A percentile compares a stretch with the other conserved stretches of the same genome.
Conservation (phyloP, 2,329 filamentous ascomycete genomes). For the Pseudogymnoascus sp. region DNA sequence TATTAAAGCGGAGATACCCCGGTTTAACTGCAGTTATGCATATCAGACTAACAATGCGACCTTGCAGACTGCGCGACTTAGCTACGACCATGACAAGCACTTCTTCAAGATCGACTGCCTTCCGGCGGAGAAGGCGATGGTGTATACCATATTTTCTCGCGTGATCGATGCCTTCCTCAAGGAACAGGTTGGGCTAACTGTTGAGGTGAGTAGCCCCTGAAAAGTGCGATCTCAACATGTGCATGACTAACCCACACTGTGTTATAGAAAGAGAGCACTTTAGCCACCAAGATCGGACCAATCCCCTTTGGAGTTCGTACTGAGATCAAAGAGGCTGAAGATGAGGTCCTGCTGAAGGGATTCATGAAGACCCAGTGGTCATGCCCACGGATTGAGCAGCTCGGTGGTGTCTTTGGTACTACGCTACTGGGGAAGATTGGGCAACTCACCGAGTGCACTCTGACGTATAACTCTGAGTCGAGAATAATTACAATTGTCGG, state of each 20-base stretch:
- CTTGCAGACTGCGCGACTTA: background rate
- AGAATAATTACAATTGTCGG: constrained; percentile 19
- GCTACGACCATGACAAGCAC: constrained; percentile 3
- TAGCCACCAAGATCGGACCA: background rate
- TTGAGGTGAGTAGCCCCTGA: background rate
- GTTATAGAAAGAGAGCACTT: background rate
- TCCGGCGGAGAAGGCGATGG: background rate
- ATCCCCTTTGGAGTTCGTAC: background rate
- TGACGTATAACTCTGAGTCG: constrained; percentile 16
- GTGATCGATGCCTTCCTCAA: background rate
- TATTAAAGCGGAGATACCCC: background rate
- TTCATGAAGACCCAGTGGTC: constrained; percentile 14
- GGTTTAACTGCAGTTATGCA: background rate
- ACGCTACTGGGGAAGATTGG: constrained; percentile 13
- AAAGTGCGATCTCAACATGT: background rate
- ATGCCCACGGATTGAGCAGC: background rate
- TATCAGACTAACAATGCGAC: background rate
- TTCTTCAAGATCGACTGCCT: background rate
- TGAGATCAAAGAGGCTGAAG: background rate
- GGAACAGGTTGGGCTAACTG: background rate
- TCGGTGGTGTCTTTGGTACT: constrained; percentile 15
- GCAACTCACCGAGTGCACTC: constrained; percentile 18
- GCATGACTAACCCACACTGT: background rate
- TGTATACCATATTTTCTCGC: background rate
- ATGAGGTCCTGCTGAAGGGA: background rate